These are phyloP conservation scores for Astrothelium macrocarpum DNA, from an alignment of 495 filamentous ascomycete species.

Conservation along the genomic window DNA sequence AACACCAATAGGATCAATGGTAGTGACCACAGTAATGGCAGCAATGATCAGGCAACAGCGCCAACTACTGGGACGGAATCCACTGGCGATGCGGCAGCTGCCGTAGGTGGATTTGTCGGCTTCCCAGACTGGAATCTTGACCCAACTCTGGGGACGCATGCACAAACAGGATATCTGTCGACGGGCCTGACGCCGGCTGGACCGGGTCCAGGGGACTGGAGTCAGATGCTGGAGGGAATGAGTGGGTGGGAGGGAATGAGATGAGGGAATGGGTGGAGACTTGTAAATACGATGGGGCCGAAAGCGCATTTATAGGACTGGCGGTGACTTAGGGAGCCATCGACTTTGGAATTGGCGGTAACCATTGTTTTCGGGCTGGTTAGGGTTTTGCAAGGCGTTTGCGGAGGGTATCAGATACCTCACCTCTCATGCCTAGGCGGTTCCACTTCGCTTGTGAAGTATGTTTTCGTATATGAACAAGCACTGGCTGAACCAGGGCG, in stretches of 20 bases:
- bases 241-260: slow-evolving; percentile 3
- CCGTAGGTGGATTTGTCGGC: background rate
- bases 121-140: background rate
- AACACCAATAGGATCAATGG: background rate
- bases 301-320: no score
- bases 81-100: background rate
- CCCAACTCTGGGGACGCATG: background rate
- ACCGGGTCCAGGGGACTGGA: background rate
- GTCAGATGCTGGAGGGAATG: slow-evolving; percentile 4
- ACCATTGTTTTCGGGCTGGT: no score
- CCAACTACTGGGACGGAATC: no score
- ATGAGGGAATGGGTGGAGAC: background rate
- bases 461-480: background rate
- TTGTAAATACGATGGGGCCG: no score
- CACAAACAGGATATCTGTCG: background rate
- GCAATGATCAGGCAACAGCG: no score
- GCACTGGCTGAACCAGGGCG: background rate
- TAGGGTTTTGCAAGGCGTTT: background rate
- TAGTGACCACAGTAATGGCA: background rate
- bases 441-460: background rate
- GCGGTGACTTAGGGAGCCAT: no score
- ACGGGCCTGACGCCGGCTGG: background rate
- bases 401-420: no score
- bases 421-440: background rate
- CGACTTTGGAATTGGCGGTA: background rate